Evolutionary conservation across 108 stramenopile species (phyloP), one percentile per base, ranked within the genome.

Genomic region (Discostella pseudostelligera): DNA sequence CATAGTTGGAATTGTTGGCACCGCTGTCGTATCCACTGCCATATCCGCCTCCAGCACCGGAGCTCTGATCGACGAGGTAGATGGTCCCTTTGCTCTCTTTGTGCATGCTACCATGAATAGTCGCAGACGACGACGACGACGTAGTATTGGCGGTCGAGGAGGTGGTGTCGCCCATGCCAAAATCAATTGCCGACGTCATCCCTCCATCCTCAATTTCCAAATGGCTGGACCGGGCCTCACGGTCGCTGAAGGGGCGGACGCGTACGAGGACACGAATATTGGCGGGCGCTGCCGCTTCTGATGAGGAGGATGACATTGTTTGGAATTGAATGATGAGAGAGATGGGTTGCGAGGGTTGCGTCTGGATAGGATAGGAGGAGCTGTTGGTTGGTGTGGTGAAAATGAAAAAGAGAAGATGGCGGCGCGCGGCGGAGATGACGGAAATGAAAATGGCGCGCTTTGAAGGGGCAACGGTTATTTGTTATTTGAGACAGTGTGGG

Each of bases 251-350:
- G 22, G 79, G 79, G 11, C 79, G 79, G 56, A 80, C 74, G 9
- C 79, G 74, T 9, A 80, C 73, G 19, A 80, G 59, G 46, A 80
- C 79, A 17, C 79, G 79, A 44, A 80, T 70, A 69, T 75, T 69
- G 32, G 74, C 63, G 20, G 74, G 74, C n/a, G 65, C 76, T 55
- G 42, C 29, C 45, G 45, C 28, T 13, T 56, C 70, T 44, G 64
- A n/a, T 4, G 45, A 13, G 25, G 59, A 19, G 3, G 45, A 25
- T 13, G 29, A 32, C 50, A 44, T 29, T 1, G 57, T 14, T 6
- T 17, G 4, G 43, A 16, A 2, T n/a, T n/a, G n/a, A n/a, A n/a
- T n/a, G n/a, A n/a, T 32, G 32, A 5, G 5, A 32, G 32, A 4
- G 32, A 4, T 32, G 32, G 5, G 32, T 32, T 3, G 3, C 5